Evolutionary conservation across 805 yeast genomes (phyloP), one percentile per base, ranked within the genome.

Genomic region (Candida ipomoeae): DNA sequence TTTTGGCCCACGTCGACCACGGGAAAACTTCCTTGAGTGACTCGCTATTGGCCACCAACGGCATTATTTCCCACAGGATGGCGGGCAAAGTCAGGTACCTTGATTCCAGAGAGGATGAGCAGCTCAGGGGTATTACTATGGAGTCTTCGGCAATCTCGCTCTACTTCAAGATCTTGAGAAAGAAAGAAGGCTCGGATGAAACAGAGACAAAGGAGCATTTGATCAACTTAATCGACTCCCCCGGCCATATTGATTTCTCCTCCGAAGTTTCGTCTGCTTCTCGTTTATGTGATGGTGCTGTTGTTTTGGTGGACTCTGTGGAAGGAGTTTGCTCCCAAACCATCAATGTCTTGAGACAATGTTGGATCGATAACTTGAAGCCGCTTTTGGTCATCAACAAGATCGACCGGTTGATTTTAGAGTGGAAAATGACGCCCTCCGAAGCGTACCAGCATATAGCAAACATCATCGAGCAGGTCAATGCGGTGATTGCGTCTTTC

Each of bases 321-420:
- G 99, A 94, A 70, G 99, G 99, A 23, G 98, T 94, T 0, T 91
- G 97, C 62, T 91, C 98, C 0, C 99, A 94, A 65, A 94, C 99
- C 0, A 87, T 94, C 10, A 91, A 94, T 15, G 99, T 94, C 1
- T 72, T 92, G 54, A 80, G 98, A 62, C 98, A 94, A 67, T 88
- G 96, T 46, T 94, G 98, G 97, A 81, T 86, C 4, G 99, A 94
- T 64, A 85, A 88, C 58, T 70, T 94, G 59, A 87, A 85, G 62
- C 97, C 98, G 1, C 71, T 94, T 15, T 74, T 94, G 49, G 97
- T 94, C 15, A 69, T 94, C 59, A 94, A 94, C 68, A 94, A 94
- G 67, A 83, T 94, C 50, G 99, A 94, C 66, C 77, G 98, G 55
- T 72, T 94, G 52, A 79, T 91, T 40, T 73, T 81, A 0, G 99